phyloP scores from a whole-genome alignment of 805 yeast genomes.

The Candida fluviatilis region DNA sequence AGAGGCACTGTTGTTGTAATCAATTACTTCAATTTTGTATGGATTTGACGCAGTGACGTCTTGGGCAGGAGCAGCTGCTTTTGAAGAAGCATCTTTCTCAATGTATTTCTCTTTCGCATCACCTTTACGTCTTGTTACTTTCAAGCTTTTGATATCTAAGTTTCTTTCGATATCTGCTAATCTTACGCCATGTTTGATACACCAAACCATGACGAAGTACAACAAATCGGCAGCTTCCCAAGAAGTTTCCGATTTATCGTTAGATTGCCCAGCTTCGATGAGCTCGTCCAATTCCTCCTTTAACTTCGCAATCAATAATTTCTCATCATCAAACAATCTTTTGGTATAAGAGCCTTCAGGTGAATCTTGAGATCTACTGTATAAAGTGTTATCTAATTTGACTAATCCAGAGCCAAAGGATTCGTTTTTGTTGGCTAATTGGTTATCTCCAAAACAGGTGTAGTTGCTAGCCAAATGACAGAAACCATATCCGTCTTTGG shows the following conservation, averaged over 20 bases:
- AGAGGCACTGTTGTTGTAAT: conserved; percentile 34
- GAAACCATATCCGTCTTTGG: conserved; percentile 76
- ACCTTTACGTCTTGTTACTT: conserved; percentile 90
- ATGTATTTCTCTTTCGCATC: conserved; percentile 87
- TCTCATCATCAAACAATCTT: conserved; percentile 76
- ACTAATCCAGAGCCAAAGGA: conserved; percentile 64
- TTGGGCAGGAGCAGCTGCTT: conserved; percentile 9
- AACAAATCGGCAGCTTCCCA: conserved; percentile 97
- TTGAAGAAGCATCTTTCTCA: conserved; percentile 16
- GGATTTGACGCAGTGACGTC: conserved; percentile 20
- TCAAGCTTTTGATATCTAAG: conserved; percentile 75
- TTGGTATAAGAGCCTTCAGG: conserved; percentile 95
- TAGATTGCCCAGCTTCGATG: conserved; percentile 62
- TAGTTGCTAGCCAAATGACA: conserved; percentile 75
- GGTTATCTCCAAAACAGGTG: conserved; percentile 67
- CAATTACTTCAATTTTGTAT: conserved; percentile 50
- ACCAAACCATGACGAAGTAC: conserved; percentile 52
- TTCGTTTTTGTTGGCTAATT: conserved; percentile 22
- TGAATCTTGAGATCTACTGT: conserved; percentile 59
- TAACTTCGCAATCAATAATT: conserved; percentile 77
- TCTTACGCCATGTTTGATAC: conserved; percentile 69
- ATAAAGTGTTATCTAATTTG: conserved; percentile 63
- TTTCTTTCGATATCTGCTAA: conserved; percentile 79
- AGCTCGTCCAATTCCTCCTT: conserved; percentile 96
- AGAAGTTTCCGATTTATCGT: conserved; percentile 51